phyloP scores from a whole-genome alignment of 805 yeast genomes.

The Wickerhamomyces alni region DNA sequence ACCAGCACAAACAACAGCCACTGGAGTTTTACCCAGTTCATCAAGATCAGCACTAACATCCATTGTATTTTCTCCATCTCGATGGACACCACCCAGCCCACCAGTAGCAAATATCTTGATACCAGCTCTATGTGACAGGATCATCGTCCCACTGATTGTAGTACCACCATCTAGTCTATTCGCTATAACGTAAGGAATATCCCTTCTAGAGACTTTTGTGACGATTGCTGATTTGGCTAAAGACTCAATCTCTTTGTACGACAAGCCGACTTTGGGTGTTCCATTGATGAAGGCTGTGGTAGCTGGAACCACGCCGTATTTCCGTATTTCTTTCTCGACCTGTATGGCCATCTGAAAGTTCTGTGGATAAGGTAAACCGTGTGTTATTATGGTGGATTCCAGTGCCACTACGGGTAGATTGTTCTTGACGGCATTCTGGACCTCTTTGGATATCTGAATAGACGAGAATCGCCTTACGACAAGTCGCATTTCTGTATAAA shows the following conservation, averaged over 20 bases:
- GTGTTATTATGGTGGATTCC: slow-evolving; percentile 85
- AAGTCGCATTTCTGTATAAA: neutral
- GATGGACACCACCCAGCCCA: slow-evolving; percentile 88
- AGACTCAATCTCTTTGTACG: slow-evolving; percentile 37
- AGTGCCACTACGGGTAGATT: slow-evolving; percentile 70
- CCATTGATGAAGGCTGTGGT: slow-evolving; percentile 78
- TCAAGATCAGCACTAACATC: slow-evolving; percentile 86
- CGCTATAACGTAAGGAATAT: slow-evolving; percentile 67
- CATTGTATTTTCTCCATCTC: slow-evolving; percentile 67
- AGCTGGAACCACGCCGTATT: slow-evolving; percentile 72
- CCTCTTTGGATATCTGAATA: slow-evolving; percentile 37
- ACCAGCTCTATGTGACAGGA: slow-evolving; percentile 67
- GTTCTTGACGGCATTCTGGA: slow-evolving; percentile 52
- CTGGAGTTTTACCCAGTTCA: slow-evolving; percentile 76
- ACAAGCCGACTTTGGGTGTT: slow-evolving; percentile 62
- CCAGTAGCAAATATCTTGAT: slow-evolving; percentile 88
- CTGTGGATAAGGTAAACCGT: slow-evolving; percentile 80
- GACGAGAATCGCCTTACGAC: slow-evolving; percentile 6
- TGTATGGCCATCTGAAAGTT: slow-evolving; percentile 65
- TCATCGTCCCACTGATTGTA: slow-evolving; percentile 86
- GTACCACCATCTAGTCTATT: slow-evolving; percentile 72
- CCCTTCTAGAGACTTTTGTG: slow-evolving; percentile 73
- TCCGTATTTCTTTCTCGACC: slow-evolving; percentile 59
- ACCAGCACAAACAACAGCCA: slow-evolving; percentile 89
- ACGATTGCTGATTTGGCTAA: slow-evolving; percentile 33